Evolutionary conservation across 352 stramenopile species (phyloP), one percentile per base, ranked within the genome.

Genomic region (Phytophthora pistaciae): DNA sequence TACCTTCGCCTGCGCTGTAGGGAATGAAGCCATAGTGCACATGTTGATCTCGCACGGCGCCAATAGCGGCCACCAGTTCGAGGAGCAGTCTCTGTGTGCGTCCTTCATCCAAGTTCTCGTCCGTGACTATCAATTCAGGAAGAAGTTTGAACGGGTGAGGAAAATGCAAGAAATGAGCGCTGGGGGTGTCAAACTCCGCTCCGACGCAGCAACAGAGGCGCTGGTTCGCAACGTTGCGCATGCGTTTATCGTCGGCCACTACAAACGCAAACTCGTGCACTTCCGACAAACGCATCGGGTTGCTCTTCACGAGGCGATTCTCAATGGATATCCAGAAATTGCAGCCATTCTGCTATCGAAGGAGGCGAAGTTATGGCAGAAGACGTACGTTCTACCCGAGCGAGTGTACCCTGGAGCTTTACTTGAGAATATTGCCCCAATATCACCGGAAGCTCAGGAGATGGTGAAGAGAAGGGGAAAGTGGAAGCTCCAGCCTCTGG

Each of bases 1-100:
- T 40, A 88, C 78, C 2, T 95, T 93, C 66, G 86, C 88, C 1
- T 77, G 80, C 8, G 83, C 77, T 0, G 66, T 94, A 8, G 88
- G 88, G 0, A 95, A 95, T 57, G 86, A 95, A 9, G 84, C 85
- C 1, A 88, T 93, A 46, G 83, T 92, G 14, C 80, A 93, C 62
- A 83, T 92, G 75, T 61, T 95, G 46, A 58, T 95, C 1, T 79
- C 80, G 0, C 79, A 91, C 36, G 86, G 88, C 9, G 88, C 83
- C 5, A 68, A 60, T n/a, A 77, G 66, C 18, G 83, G 82, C 0
- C 74, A 87, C 27, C 56, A 68, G 0, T 75, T 78, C 13, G 84
- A 91, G 42, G 84, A 94, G 54, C 82, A 83, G 9, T 50, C 74
- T 2, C 58, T 91, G 21, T 91, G 87, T 44, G 84, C 83, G 5